Percentiles rank a stretch among this genome's conserved stretches.
These are phyloP conservation scores for Lolium multiflorum DNA, from an alignment of 176 grass and related monocot species.

Conservation along the genomic window DNA sequence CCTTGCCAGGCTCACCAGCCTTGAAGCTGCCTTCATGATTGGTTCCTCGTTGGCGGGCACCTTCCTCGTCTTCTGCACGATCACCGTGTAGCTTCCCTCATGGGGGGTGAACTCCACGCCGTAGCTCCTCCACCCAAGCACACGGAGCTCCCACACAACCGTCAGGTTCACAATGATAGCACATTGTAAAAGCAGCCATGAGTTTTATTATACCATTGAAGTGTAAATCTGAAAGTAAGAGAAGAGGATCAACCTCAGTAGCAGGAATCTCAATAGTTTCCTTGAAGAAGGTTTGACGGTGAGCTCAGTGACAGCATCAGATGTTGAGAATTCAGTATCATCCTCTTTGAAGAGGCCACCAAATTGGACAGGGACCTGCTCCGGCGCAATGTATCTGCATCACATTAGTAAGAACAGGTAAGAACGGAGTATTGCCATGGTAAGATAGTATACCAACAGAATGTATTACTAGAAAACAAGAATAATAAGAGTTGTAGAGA, in stretches of 20 bases:
- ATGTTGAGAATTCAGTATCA: conserved; percentile 83
- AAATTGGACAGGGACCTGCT: conserved; percentile 88
- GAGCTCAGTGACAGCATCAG: conserved; percentile 72
- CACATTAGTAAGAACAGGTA: conserved; percentile 12
- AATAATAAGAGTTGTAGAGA: background rate
- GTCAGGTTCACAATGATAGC: conserved; percentile 50
- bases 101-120: conserved; percentile 70
- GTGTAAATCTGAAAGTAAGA: background rate
- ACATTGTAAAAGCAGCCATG: background rate
- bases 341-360: conserved; percentile 75
- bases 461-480: background rate
- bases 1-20: conserved; percentile 68
- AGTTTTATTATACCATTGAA: background rate
- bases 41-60: conserved; percentile 72
- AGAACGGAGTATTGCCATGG: background rate
- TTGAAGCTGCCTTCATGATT: conserved; percentile 86
- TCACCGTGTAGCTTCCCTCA: conserved; percentile 85
- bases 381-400: conserved; percentile 76
- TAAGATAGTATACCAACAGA: background rate
- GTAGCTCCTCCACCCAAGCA: conserved; percentile 85
- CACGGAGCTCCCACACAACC: conserved; percentile 85
- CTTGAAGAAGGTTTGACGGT: conserved; percentile 82
- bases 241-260: conserved; percentile 57
- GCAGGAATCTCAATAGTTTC: conserved; percentile 71
- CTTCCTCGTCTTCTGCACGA: conserved; percentile 91